Conservation (phyloP, 371 early-diverging fungal species). For the Mortierella sp. region DNA sequence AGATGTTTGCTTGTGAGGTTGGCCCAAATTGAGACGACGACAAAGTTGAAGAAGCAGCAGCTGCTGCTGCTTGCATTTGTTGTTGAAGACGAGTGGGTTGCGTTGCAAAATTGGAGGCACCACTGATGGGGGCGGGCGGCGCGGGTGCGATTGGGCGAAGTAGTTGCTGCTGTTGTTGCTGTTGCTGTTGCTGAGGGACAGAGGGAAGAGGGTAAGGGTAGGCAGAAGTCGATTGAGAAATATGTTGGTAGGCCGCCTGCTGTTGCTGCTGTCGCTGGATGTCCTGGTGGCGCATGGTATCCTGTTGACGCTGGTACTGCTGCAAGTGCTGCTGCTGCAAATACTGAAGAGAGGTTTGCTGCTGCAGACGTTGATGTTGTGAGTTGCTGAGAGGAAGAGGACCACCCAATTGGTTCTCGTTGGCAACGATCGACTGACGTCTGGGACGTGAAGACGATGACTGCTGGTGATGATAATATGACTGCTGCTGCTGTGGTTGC, state of each 20-base stretch:
- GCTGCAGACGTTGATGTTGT: not conserved
- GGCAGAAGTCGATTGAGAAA: not conserved
- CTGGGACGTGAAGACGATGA: not conserved
- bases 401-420: constrained; percentile 29
- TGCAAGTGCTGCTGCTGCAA: constrained; percentile 15
- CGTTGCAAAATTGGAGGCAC: constrained; percentile 10
- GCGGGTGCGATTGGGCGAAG: constrained; percentile 28
- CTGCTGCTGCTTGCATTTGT: constrained; percentile 1
- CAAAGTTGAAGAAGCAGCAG: too few relatives aligned
- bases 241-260: constrained; percentile 15
- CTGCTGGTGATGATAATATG: not conserved
- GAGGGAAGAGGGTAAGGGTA: constrained; percentile 1
- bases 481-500: not conserved
- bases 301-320: not conserved
- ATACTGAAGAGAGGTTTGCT: constrained; percentile 7
- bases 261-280: not conserved
- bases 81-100: constrained; percentile 22
- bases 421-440: constrained; percentile 12
- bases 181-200: constrained; percentile 19
- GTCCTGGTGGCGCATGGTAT: not conserved
- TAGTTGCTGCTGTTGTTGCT: constrained; percentile 17
- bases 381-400: constrained; percentile 24
- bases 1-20: constrained; percentile 9
- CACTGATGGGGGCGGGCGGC: not conserved
- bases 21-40: constrained; percentile 2